Base-by-base conservation (phyloP, 306 rosid genomes). In the Senna siamea region DNA sequence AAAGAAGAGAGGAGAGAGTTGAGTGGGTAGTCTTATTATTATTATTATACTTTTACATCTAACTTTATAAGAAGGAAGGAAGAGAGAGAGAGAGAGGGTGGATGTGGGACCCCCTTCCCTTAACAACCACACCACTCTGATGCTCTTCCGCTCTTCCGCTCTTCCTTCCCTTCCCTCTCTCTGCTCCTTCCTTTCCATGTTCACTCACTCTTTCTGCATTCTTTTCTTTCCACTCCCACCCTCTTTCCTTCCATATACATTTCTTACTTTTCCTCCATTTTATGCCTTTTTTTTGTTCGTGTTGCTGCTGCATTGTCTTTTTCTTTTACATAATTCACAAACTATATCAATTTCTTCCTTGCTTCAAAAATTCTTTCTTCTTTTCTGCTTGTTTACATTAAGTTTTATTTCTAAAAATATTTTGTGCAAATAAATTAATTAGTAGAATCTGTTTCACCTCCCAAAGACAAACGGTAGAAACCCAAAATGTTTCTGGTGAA, bases 91-190 rank as follows among this genome's bases (percentile, higher is more conserved):
- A n/a, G n/a, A n/a, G n/a, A n/a, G n/a, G n/a, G n/a, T n/a, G n/a
- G n/a, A n/a, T n/a, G 46, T 60, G 66, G 66, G 66, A 0, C 66
- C 66, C 66, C 15, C 66, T 1, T 1, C 8, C 46, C 66, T 34
- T 7, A 58, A 30, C 22, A 58, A 5, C 64, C 41, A 5, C 64
- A 30, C 64, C 19, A 13, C 43, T 0, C 41, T 7, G 22, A 5
- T 17, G 6, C 54, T 1, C 54, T 48, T n/a, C 30, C 3, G 30
- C 30, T 26, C 30, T 26, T 26, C 30, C 3, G 30, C 3, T 26
- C 30, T 26, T 3, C 30, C 3, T 3, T 26, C 1, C 19, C 7
- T 5, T 5, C 2, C n/a, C 55, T 10, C 11, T 20, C 6, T 4
- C 59, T 10, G 2, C 7, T 5, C 54, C 8, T 9, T 9, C 7